phyloP scores from a whole-genome alignment of 768 basidiomycete genomes.

The Pisolithus orientalis region DNA sequence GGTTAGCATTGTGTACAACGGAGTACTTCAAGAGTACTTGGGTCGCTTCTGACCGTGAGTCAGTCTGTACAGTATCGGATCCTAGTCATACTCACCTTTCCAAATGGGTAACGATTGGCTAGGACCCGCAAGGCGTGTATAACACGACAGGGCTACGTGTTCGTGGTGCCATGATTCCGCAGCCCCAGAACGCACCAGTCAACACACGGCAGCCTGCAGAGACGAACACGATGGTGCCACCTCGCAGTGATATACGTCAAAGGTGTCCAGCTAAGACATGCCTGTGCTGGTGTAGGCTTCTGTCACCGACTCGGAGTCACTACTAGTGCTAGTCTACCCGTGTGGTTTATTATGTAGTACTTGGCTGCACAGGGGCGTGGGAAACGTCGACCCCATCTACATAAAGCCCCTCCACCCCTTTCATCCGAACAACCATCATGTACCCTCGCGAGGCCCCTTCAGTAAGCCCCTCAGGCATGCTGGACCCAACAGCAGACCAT shows the following conservation, averaged over 20 bases:
- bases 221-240: background rate
- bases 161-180: slow-evolving; percentile 1
- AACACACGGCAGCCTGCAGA: background rate
- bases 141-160: slow-evolving; percentile 54
- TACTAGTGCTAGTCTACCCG: too few relatives aligned
- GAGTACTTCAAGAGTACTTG: too few relatives aligned
- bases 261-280: too few relatives aligned
- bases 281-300: too few relatives aligned
- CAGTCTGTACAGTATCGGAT: background rate
- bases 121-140: slow-evolving; percentile 44
- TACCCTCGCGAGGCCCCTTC: slow-evolving; percentile 12
- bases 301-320: too few relatives aligned
- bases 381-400: slow-evolving; percentile 5
- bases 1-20: too few relatives aligned
- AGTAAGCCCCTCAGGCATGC: slow-evolving; percentile 16
- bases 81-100: background rate
- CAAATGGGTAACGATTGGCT: slow-evolving; percentile 14
- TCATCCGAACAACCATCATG: slow-evolving; percentile 13
- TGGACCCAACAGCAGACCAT: slow-evolving; percentile 32
- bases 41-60: too few relatives aligned
- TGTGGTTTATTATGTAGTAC: too few relatives aligned
- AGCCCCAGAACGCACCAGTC: background rate
- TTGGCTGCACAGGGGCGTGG: background rate
- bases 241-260: too few relatives aligned
- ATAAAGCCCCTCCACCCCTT: slow-evolving; percentile 27